Conservation (phyloP, 2,329 filamentous ascomycete genomes). For the Beauveria asiatica region DNA sequence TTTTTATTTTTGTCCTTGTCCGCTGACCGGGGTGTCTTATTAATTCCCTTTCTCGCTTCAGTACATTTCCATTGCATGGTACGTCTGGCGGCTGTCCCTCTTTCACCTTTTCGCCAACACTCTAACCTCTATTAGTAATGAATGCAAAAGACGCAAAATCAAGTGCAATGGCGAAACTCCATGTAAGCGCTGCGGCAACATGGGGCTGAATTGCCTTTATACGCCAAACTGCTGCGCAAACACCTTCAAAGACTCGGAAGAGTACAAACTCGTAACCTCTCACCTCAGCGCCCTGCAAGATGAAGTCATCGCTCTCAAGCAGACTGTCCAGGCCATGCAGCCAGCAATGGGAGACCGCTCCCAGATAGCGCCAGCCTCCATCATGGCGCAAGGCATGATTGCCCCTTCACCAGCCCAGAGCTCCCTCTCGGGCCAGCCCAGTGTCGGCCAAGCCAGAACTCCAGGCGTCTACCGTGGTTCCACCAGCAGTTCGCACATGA, state of each 20-base stretch:
- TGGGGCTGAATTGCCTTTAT: constrained; percentile 58
- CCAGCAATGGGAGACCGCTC: constrained; percentile 31
- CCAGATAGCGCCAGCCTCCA: constrained; percentile 32
- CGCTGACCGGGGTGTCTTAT: not conserved
- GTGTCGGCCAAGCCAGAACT: constrained; percentile 35
- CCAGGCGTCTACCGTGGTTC: constrained; percentile 70
- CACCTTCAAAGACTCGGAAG: constrained; percentile 86
- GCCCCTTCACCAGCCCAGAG: constrained; percentile 34
- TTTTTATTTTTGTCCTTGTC: not conserved
- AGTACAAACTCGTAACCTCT: constrained; percentile 73
- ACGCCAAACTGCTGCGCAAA: constrained; percentile 60
- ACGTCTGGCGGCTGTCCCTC: constrained; percentile 19
- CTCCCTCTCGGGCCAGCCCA: constrained; percentile 29
- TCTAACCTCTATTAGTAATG: constrained; percentile 41
- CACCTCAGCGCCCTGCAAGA: constrained; percentile 72
- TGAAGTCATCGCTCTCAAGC: constrained; percentile 71
- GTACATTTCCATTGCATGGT: constrained; percentile 57
- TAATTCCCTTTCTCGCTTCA: constrained; percentile 16
- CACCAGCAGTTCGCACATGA: constrained; percentile 75
- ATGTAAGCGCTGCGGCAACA: constrained; percentile 60
- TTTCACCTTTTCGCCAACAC: not conserved
- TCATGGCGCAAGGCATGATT: constrained; percentile 23
- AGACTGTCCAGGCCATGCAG: constrained; percentile 61
- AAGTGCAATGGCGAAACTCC: constrained; percentile 65
- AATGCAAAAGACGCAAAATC: constrained; percentile 67